A percentile compares a stretch with the other conserved stretches of the same genome.
Evolutionary conservation across 2,329 filamentous ascomycete species (phyloP).

Genomic region (Orbilia quercus): DNA sequence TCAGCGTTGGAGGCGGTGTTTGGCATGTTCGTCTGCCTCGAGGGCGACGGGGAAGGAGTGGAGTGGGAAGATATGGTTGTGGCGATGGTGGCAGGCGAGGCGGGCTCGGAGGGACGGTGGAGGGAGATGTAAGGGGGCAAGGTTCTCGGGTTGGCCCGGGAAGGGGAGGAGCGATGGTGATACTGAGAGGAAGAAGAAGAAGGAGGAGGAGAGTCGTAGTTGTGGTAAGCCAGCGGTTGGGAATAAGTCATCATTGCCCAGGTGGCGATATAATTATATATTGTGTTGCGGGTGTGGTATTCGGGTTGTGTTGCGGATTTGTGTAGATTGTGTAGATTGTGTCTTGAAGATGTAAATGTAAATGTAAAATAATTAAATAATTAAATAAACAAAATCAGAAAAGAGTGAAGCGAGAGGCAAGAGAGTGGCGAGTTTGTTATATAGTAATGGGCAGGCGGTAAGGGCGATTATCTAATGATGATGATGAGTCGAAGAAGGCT

Average conservation of each 20-base stretch:
- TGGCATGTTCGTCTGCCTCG: conserved; percentile 58
- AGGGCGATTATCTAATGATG: conserved; percentile 40
- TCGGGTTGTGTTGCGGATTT: background rate
- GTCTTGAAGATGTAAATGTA: too few species aligned
- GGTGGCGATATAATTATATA: conserved; percentile 13
- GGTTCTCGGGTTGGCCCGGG: conserved; percentile 50
- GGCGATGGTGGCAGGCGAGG: conserved; percentile 59
- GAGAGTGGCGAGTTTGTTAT: conserved; percentile 10
- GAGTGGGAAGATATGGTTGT: conserved; percentile 59
- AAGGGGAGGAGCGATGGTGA: conserved; percentile 32
- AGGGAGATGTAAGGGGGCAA: conserved; percentile 58
- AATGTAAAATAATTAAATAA: background rate
- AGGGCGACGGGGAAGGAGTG: conserved; percentile 59
- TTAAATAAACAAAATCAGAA: too few species aligned
- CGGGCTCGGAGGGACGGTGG: conserved; percentile 58
- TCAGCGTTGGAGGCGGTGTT: conserved; percentile 57
- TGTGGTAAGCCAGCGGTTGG: conserved; percentile 38
- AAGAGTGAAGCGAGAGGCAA: background rate
- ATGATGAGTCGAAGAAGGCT: conserved; percentile 28
- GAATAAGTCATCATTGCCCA: conserved; percentile 53
- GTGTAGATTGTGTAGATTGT: background rate
- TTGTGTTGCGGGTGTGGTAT: conserved; percentile 14
- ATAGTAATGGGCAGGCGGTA: background rate
- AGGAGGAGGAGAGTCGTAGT: conserved; percentile 33
- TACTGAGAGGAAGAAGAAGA: conserved; percentile 4